Evolutionary conservation across 176 grass and related monocot species (phyloP), one percentile per base, ranked within the genome.

Genomic region (Coix lacrymajobi): DNA sequence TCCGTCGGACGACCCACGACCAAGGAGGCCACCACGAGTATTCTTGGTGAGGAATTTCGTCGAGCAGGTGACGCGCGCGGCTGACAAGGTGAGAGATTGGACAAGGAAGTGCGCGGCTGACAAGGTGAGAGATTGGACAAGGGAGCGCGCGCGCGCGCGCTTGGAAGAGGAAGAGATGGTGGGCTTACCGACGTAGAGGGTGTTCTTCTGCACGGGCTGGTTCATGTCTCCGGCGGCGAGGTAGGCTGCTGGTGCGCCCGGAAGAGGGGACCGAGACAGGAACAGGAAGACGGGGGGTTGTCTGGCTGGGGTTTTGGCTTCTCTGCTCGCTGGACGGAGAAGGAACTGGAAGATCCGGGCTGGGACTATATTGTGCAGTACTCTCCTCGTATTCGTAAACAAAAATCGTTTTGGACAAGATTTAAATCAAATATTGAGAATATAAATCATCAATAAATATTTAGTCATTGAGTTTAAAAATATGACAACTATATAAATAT

Each of bases 161-260:
- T 1, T 3, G 0, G 25, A 30, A 28, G 22, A 40, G 71, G 54
- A 26, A 48, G 38, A 1, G 31, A 24, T 26, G 26, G 12, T 40
- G 11, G 6, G n/a, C 85, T 73, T 81, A 99, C 96, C 96, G 51
- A 96, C 96, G 65, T 99, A 99, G 62, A 99, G 91, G 5, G 96
- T 99, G 85, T 99, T 96, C 85, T 96, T 99, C 91, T 99, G 96
- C 75, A 90, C 96, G 8, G 86, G 96, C 49, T 79, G 83, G 28
- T 87, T 94, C 93, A 99, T 99, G 73, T 28, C 87, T 30, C 14
- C 31, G 44, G 52, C 30, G 29, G 68, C 38, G 46, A 62, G 60
- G 79, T n/a, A 11, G 46, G 77, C 52, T 30, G 78, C 31, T 40
- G 73, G 28, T 9, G 76, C 75, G 54, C 54, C 5, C 8, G 15